Base-by-base conservation (phyloP, 2,329 filamentous ascomycete genomes). In the Colletotrichum tofieldiae region DNA sequence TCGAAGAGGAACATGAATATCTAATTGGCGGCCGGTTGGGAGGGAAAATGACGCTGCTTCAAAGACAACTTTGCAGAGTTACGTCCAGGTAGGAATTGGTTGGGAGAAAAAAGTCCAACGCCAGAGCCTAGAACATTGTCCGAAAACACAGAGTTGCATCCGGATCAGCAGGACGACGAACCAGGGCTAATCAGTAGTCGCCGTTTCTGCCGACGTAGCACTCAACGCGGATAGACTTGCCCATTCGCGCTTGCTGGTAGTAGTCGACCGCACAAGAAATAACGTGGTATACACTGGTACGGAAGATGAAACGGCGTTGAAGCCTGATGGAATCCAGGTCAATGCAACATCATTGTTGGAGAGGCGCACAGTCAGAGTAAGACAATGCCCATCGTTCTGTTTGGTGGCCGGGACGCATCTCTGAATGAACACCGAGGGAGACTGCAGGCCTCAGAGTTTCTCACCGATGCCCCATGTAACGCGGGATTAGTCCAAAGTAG, bases 151-250 rank as follows among this genome's bases (percentile, higher is more conserved):
- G 35, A 23, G 65, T 68, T 43, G 68, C 45, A 68, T 58, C 58
- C 65, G 58, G 64, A 63, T 35, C 56, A 58, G 51, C 37, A 61
- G 51, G 37, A 32, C 39, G 43, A 52, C 16, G 49, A 18, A 18
- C 51, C 41, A 37, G 58, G 65, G 43, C 65, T 37, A 68, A 59
- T 59, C 56, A 63, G 37, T 43, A 14, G 23, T 26, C 47, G 29
- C 14, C 23, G 16, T 49, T 43, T 37, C 23, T 49, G n/a, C 59
- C 51, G 26, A 60, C 26, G 65, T 68, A 49, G 58, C 58, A 71
- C 58, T 52, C 56, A 58, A 37, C 65, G 35, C 58, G 68, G 58
- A 59, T 68, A 71, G 49, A 63, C 65, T 68, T 71, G 63, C 65
- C 68, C 29, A 63, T 68, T 58, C 43, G 56, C 56, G 51, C 49